Evolutionary conservation across 768 basidiomycete genomes (phyloP).

Genomic region (Serendipita sp.): DNA sequence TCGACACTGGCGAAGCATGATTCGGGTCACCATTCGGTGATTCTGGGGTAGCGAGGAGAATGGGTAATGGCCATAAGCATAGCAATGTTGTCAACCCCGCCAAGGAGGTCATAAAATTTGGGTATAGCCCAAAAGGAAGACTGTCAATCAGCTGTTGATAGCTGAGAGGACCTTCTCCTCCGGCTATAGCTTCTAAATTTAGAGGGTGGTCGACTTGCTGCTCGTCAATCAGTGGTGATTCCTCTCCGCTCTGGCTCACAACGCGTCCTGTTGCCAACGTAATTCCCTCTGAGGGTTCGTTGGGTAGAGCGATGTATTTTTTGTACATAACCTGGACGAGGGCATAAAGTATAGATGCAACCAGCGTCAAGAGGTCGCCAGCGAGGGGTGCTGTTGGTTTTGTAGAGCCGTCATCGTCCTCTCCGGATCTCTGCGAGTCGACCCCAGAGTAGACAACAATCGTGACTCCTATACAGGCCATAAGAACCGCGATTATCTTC

Average conservation of each 20-base stretch:
- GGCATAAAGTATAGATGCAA: slow-evolving; percentile 56
- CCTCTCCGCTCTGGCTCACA: background rate
- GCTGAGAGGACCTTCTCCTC: background rate
- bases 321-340: slow-evolving; percentile 80
- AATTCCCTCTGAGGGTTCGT: slow-evolving; percentile 34
- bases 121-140: slow-evolving; percentile 70
- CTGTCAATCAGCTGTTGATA: slow-evolving; percentile 12
- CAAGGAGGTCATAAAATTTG: slow-evolving; percentile 63
- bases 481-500: slow-evolving; percentile 50
- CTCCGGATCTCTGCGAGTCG: slow-evolving; percentile 15
- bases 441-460: slow-evolving; percentile 70
- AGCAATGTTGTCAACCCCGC: slow-evolving; percentile 68
- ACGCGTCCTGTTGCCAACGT: background rate
- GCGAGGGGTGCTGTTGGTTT: slow-evolving; percentile 38
- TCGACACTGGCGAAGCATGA: slow-evolving; percentile 36
- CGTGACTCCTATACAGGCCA: slow-evolving; percentile 70
- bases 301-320: slow-evolving; percentile 52
- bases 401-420: slow-evolving; percentile 5
- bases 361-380: slow-evolving; percentile 58
- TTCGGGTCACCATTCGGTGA: slow-evolving; percentile 42
- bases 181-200: slow-evolving; percentile 2
- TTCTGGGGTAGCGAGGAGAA: slow-evolving; percentile 51
- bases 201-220: slow-evolving; percentile 6
- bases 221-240: slow-evolving; percentile 7
- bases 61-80: slow-evolving; percentile 60